These are phyloP conservation scores for Helichrysum umbraculigerum DNA, from an alignment of 129 eudicot species.

Conservation along the genomic window DNA sequence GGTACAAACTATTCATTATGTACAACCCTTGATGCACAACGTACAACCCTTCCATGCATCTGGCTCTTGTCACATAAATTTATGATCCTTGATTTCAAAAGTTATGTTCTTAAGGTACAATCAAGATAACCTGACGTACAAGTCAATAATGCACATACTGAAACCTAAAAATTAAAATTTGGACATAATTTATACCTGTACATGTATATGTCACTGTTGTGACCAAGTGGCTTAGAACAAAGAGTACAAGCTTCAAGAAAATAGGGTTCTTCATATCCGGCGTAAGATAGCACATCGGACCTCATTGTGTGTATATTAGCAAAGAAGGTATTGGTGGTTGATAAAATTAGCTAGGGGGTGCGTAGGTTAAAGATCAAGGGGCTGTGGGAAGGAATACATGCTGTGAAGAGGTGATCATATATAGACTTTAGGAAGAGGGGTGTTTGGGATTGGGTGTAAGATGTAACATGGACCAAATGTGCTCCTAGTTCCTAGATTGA, in stretches of 20 bases:
- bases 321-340: not conserved
- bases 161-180: not conserved
- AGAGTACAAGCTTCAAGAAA: slow-evolving; percentile 83
- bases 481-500: not conserved
- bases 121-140: slow-evolving; percentile 17
- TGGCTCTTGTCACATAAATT: not conserved
- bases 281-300: slow-evolving; percentile 41
- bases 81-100: not conserved
- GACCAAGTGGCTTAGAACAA: slow-evolving; percentile 62
- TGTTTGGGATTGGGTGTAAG: slow-evolving; percentile 25
- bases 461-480: slow-evolving; percentile 13
- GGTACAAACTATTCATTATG: not conserved
- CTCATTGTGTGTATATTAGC: slow-evolving; percentile 35
- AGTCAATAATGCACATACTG: slow-evolving; percentile 17
- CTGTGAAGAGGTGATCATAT: slow-evolving; percentile 29
- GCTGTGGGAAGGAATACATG: slow-evolving; percentile 36
- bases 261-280: slow-evolving; percentile 62
- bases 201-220: slow-evolving; percentile 84
- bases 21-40: not conserved
- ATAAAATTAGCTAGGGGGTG: slow-evolving; percentile 40
- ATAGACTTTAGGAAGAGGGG: slow-evolving; percentile 32
- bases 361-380: slow-evolving; percentile 27
- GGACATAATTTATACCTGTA: slow-evolving; percentile 49
- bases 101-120: slow-evolving; percentile 10
- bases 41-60: slow-evolving; percentile 21